phyloP scores from a whole-genome alignment of 2,329 filamentous ascomycete species.

The Hortaea werneckii region DNA sequence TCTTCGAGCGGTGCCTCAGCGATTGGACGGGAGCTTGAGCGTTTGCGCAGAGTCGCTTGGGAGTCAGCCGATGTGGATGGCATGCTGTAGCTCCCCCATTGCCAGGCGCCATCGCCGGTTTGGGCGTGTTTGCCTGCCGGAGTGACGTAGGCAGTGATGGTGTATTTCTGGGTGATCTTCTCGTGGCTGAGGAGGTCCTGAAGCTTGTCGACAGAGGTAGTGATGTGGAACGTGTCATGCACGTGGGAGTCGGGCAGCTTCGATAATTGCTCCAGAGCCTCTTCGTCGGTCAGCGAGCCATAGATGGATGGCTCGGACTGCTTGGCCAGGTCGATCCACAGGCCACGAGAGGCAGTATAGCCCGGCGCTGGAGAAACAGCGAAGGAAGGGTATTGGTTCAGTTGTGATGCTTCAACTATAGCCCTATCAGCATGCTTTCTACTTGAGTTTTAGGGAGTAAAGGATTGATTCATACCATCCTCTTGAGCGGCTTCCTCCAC shows the following conservation, averaged over 20 bases:
- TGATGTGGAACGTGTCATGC: constrained; percentile 7
- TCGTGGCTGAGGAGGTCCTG: background rate
- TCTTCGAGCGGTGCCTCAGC: background rate
- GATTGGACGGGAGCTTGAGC: constrained; percentile 3
- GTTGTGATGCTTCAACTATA: background rate
- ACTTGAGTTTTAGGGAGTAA: too few relatives aligned
- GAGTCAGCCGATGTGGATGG: constrained; percentile 4
- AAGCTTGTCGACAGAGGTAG: constrained; percentile 8
- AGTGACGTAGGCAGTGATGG: constrained; percentile 1
- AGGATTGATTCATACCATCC: constrained; percentile 6
- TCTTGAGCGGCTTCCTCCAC: constrained; percentile 14
- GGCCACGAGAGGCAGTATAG: constrained; percentile 11
- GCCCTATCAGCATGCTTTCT: too few relatives aligned
- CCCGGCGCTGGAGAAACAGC: constrained; percentile 17
- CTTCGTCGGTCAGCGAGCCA: constrained; percentile 7
- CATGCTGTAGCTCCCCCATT: constrained; percentile 25
- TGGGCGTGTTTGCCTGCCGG: background rate
- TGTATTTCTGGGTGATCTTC: background rate
- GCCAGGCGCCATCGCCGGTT: constrained; percentile 8
- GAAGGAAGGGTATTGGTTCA: constrained; percentile 9
- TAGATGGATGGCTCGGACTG: constrained; percentile 13
- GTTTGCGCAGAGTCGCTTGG: constrained; percentile 11
- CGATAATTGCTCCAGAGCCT: constrained; percentile 5
- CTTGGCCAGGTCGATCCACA: constrained; percentile 21
- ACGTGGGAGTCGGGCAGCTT: background rate